Conservation (phyloP, 1,284 basidiomycete species). For the Xerocomus amazonicus region DNA sequence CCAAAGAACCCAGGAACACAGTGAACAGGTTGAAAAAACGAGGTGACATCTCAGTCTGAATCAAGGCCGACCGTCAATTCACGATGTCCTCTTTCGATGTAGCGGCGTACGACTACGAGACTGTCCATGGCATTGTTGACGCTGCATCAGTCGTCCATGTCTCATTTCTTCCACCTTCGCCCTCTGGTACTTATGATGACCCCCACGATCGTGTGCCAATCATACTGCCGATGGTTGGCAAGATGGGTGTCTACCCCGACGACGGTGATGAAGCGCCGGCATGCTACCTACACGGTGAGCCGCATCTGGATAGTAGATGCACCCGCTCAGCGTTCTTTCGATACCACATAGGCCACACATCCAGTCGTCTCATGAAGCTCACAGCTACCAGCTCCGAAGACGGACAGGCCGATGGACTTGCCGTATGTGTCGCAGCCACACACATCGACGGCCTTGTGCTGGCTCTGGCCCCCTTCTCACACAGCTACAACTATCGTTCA, state of each 20-base stretch:
- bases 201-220: slow-evolving; percentile 15
- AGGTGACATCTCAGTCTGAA: slow-evolving; percentile 10
- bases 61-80: too few species aligned
- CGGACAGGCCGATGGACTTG: slow-evolving; percentile 8
- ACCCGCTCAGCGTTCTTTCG: not conserved
- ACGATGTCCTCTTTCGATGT: not conserved
- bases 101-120: slow-evolving; percentile 24
- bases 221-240: slow-evolving; percentile 28
- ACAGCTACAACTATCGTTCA: slow-evolving; percentile 29
- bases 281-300: slow-evolving; percentile 28
- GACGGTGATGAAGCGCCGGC: slow-evolving; percentile 5
- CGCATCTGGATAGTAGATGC: too few species aligned
- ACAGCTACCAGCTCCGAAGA: not conserved
- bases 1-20: slow-evolving; percentile 21
- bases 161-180: slow-evolving; percentile 23
- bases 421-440: slow-evolving; percentile 25
- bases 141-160: slow-evolving; percentile 24
- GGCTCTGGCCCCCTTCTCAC: slow-evolving; percentile 23
- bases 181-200: slow-evolving; percentile 12
- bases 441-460: slow-evolving; percentile 26
- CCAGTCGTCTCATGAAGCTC: slow-evolving; percentile 30
- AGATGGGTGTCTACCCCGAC: slow-evolving; percentile 20
- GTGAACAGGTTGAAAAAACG: slow-evolving; percentile 27
- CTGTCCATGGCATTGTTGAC: slow-evolving; percentile 23
- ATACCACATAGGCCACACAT: slow-evolving; percentile 14